These are phyloP conservation scores for Trematosphaeria pertusa DNA, from an alignment of 2,329 filamentous ascomycete genomes.

Conservation along the genomic window DNA sequence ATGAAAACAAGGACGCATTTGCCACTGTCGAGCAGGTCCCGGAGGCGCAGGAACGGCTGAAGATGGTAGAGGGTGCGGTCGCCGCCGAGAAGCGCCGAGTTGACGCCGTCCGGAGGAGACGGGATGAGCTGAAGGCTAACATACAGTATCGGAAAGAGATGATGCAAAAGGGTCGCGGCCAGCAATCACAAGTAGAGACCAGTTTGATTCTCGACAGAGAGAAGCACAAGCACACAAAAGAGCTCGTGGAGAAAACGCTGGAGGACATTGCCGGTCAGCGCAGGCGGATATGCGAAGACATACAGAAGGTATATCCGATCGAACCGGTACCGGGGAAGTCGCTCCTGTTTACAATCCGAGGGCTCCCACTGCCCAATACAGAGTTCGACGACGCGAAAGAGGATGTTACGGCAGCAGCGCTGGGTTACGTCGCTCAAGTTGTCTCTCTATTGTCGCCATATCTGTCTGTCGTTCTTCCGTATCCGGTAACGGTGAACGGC, in stretches of 20 bases:
- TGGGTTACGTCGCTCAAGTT: conserved; percentile 81
- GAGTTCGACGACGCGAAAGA: conserved; percentile 75
- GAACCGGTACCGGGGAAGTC: conserved; percentile 68
- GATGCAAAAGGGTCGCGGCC: conserved; percentile 68
- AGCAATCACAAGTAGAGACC: conserved; percentile 64
- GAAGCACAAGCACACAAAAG: conserved; percentile 58
- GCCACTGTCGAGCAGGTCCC: conserved; percentile 45
- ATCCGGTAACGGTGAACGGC: conserved; percentile 74
- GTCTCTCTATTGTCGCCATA: conserved; percentile 82
- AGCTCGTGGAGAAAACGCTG: conserved; percentile 63
- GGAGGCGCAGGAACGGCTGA: conserved; percentile 54
- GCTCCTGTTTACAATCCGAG: conserved; percentile 84
- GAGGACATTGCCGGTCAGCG: conserved; percentile 83
- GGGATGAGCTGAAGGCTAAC: conserved; percentile 71
- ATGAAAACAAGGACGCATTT: conserved; percentile 48
- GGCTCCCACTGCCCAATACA: conserved; percentile 80
- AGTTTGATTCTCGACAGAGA: conserved; percentile 65
- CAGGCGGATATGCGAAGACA: conserved; percentile 84
- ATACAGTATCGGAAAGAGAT: conserved; percentile 70
- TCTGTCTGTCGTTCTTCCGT: conserved; percentile 78
- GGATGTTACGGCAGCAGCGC: conserved; percentile 77
- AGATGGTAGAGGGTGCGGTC: conserved; percentile 60
- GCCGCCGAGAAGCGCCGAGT: conserved; percentile 70
- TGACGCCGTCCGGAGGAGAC: conserved; percentile 65
- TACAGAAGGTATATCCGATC: conserved; percentile 81